These are phyloP conservation scores for Annulohypoxylon moriforme DNA, from an alignment of 495 filamentous ascomycete species.

Conservation along the genomic window DNA sequence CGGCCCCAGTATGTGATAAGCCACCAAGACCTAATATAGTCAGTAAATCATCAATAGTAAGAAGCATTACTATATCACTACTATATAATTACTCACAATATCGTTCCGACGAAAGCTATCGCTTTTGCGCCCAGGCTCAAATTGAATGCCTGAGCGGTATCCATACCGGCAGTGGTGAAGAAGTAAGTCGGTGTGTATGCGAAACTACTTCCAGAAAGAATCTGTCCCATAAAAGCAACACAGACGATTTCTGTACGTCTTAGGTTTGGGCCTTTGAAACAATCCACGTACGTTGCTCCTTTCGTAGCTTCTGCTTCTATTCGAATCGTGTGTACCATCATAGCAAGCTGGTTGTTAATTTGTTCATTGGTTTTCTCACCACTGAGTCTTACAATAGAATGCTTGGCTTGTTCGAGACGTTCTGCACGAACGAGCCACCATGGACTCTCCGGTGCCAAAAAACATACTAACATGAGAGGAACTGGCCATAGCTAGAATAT, in stretches of 20 bases:
- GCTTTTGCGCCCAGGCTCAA: conserved; percentile 48
- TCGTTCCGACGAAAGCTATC: conserved; percentile 59
- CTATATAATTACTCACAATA: conserved; percentile 47
- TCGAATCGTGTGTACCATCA: conserved; percentile 76
- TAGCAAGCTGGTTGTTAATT: conserved; percentile 70
- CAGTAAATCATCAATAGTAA: conserved; percentile 27
- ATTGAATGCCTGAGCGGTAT: conserved; percentile 61
- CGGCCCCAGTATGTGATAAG: conserved; percentile 59
- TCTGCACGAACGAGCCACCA: conserved; percentile 77
- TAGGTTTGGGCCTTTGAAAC: conserved; percentile 71
- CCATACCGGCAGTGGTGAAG: conserved; percentile 70
- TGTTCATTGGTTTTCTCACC: conserved; percentile 58
- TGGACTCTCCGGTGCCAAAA: conserved; percentile 73
- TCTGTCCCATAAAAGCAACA: conserved; percentile 74
- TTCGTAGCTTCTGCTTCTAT: conserved; percentile 66
- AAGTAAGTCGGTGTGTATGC: conserved; percentile 76
- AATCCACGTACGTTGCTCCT: conserved; percentile 70
- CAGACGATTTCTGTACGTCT: conserved; percentile 74
- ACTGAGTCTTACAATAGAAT: conserved; percentile 67
- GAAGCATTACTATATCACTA: conserved; percentile 36
- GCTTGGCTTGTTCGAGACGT: conserved; percentile 59
- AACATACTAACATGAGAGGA: conserved; percentile 65
- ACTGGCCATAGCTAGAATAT: conserved; percentile 56
- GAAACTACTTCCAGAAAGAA: conserved; percentile 72
- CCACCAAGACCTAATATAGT: conserved; percentile 56